A percentile compares a stretch with the other conserved stretches of the same genome.
Conservation (phyloP, 768 basidiomycete species). For the Antrodiella citrinella region DNA sequence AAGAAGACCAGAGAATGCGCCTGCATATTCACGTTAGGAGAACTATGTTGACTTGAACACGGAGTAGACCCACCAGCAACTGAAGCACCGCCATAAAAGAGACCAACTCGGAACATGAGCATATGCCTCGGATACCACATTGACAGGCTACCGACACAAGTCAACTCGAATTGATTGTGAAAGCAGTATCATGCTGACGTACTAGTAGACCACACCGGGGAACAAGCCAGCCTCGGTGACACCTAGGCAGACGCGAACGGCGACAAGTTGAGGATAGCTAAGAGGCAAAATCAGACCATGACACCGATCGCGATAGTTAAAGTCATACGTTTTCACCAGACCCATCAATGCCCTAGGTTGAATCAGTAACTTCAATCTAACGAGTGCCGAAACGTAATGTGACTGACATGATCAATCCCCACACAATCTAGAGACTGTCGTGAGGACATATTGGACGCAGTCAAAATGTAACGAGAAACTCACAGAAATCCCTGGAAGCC, state of each 20-base stretch:
- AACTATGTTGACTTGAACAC: background rate
- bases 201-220: conserved; percentile 73
- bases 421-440: conserved; percentile 22
- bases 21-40: too few species aligned
- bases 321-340: conserved; percentile 48
- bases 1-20: conserved; percentile 24
- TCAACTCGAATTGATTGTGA: background rate
- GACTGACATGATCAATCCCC: conserved; percentile 47
- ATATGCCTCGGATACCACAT: conserved; percentile 24
- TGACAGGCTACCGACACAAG: conserved; percentile 12
- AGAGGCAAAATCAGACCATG: background rate
- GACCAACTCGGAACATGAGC: conserved; percentile 20
- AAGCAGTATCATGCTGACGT: conserved; percentile 12
- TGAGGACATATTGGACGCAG: background rate
- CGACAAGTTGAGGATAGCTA: conserved; percentile 59
- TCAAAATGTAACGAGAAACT: conserved; percentile 1
- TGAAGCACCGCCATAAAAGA: conserved; percentile 21
- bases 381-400: background rate
- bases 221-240: conserved; percentile 64
- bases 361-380: background rate
- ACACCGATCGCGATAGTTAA: background rate
- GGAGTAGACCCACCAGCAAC: conserved; percentile 13
- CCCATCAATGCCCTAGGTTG: conserved; percentile 43
- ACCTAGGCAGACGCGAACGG: conserved; percentile 49
- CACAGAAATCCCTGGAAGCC: conserved; percentile 60